phyloP scores from a whole-genome alignment of 306 rosid genomes.

The Vigna radiata region DNA sequence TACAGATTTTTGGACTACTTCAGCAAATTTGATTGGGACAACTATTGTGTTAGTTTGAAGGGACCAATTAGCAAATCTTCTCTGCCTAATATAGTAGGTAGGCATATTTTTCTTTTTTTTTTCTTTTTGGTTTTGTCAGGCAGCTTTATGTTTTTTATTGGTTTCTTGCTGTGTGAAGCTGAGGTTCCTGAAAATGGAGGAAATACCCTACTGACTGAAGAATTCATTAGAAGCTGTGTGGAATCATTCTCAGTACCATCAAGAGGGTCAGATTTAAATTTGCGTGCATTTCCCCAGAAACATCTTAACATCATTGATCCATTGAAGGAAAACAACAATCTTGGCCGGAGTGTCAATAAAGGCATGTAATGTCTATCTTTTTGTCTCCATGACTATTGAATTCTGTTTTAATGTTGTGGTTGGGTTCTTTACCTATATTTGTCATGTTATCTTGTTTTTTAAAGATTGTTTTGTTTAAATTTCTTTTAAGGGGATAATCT shows the following conservation, averaged over 20 bases:
- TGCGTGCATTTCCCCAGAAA: constrained; percentile 67
- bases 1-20: constrained; percentile 85
- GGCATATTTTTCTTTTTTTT: constrained; percentile 35
- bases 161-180: constrained; percentile 53
- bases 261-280: constrained; percentile 58
- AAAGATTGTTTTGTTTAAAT: background rate
- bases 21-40: constrained; percentile 93
- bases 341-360: constrained; percentile 92
- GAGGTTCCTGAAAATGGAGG: constrained; percentile 72
- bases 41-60: constrained; percentile 78
- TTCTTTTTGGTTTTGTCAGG: constrained; percentile 22
- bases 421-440: constrained; percentile 25
- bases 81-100: constrained; percentile 70
- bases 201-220: constrained; percentile 65
- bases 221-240: constrained; percentile 72
- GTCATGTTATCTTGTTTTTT: constrained; percentile 4
- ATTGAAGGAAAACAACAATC: constrained; percentile 88
- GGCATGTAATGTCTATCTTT: constrained; percentile 56
- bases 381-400: constrained; percentile 19
- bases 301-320: constrained; percentile 94
- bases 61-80: constrained; percentile 85
- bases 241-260: constrained; percentile 74
- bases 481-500: background rate
- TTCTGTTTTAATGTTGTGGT: constrained; percentile 23
- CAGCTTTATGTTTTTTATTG: constrained; percentile 34